These are phyloP conservation scores for Wickerhamomyces bisporus DNA, from an alignment of 805 yeast species.

Conservation along the genomic window DNA sequence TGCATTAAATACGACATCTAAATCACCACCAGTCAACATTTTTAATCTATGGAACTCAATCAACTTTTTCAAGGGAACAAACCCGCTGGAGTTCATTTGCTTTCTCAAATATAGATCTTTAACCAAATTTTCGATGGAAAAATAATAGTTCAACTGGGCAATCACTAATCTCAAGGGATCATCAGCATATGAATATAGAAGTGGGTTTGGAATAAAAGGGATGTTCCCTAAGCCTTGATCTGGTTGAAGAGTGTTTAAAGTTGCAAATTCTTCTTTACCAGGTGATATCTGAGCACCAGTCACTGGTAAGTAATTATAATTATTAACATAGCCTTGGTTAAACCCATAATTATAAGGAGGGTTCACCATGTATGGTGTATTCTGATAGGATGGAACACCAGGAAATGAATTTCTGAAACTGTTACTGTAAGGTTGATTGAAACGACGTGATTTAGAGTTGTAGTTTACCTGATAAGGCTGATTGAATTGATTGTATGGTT, in stretches of 20 bases:
- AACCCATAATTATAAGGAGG: conserved; percentile 9
- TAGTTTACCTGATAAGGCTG: background rate
- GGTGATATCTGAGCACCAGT: conserved; percentile 21
- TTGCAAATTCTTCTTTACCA: conserved; percentile 5
- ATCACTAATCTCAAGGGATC: conserved; percentile 26
- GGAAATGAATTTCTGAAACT: conserved; percentile 18
- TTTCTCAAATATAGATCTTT: conserved; percentile 79
- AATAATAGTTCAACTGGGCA: conserved; percentile 81
- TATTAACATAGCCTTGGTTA: conserved; percentile 4
- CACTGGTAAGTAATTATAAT: conserved; percentile 2
- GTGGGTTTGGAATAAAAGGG: conserved; percentile 9
- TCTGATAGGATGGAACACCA: conserved; percentile 5
- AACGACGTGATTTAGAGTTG: conserved; percentile 9
- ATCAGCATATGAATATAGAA: conserved; percentile 7
- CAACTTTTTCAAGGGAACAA: conserved; percentile 57
- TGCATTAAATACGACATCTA: conserved; percentile 26
- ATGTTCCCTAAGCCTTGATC: conserved; percentile 2
- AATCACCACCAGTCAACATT: conserved; percentile 52
- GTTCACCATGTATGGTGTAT: conserved; percentile 11
- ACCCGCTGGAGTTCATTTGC: conserved; percentile 74
- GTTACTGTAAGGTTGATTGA: conserved; percentile 7
- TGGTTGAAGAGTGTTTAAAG: conserved; percentile 4
- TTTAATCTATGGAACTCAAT: conserved; percentile 73
- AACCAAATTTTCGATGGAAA: conserved; percentile 79
- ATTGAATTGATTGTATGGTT: conserved; percentile 12